Conservation (phyloP, 2,329 filamentous ascomycete genomes). For the Tolypocladium capitatum region DNA sequence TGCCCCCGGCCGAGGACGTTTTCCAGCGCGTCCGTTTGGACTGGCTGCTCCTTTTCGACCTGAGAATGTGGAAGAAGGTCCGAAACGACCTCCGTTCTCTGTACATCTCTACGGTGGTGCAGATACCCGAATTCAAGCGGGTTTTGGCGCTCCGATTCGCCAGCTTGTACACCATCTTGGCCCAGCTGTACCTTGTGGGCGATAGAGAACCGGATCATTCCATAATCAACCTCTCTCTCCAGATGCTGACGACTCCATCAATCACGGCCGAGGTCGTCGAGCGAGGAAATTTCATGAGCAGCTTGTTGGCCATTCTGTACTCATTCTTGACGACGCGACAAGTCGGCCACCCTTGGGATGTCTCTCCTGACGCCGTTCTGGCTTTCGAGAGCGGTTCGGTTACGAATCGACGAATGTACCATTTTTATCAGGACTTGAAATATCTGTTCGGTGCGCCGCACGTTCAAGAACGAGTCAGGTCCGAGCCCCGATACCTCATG, state of each 20-base stretch:
- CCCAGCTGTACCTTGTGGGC: constrained; percentile 89
- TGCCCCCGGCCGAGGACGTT: constrained; percentile 70
- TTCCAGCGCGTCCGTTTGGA: constrained; percentile 83
- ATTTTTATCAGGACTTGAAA: constrained; percentile 91
- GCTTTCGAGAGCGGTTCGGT: constrained; percentile 92
- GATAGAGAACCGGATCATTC: constrained; percentile 95
- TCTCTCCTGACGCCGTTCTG: constrained; percentile 72
- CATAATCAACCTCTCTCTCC: constrained; percentile 92
- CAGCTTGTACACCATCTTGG: constrained; percentile 82
- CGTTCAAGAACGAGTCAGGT: constrained; percentile 73
- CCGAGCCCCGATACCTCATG: constrained; percentile 73
- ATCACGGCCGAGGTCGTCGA: constrained; percentile 95
- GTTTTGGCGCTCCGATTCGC: constrained; percentile 88
- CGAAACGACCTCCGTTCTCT: constrained; percentile 81
- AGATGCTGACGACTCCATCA: constrained; percentile 92
- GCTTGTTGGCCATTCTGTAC: constrained; percentile 89
- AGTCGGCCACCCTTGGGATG: constrained; percentile 84
- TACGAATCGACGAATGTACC: constrained; percentile 89
- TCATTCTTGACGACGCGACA: constrained; percentile 94
- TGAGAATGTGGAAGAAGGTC: constrained; percentile 93
- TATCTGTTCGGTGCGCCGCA: constrained; percentile 82
- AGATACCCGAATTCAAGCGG: constrained; percentile 90
- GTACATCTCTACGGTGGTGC: constrained; percentile 93
- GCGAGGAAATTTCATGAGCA: constrained; percentile 89
- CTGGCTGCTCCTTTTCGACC: constrained; percentile 87